These are phyloP conservation scores for Fusarium haematococcum DNA, from an alignment of 2,329 filamentous ascomycete genomes.

Conservation along the genomic window DNA sequence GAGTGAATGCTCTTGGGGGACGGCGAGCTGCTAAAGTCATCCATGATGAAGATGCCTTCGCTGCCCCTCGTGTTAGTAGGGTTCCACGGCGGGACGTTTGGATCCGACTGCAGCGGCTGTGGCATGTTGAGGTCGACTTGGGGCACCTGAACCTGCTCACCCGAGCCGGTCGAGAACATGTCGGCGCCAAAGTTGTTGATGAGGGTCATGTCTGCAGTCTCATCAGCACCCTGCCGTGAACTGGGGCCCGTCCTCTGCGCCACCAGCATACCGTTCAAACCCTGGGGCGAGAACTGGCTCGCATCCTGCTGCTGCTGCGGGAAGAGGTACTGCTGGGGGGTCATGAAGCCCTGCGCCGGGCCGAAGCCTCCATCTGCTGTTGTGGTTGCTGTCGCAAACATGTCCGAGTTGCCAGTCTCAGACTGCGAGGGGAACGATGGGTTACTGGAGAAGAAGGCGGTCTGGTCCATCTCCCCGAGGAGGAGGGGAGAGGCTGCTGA, in stretches of 20 bases:
- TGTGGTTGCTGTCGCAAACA: constrained; percentile 45
- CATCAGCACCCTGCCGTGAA: constrained; percentile 34
- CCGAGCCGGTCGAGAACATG: constrained; percentile 40
- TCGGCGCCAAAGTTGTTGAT: constrained; percentile 49
- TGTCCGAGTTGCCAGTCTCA: constrained; percentile 37
- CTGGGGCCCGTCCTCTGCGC: constrained; percentile 11
- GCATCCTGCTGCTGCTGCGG: constrained; percentile 47
- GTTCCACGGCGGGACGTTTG: constrained; percentile 58
- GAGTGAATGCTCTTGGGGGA: constrained; percentile 48
- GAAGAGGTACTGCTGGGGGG: constrained; percentile 55
- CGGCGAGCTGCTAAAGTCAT: constrained; percentile 52
- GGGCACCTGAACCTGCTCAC: constrained; percentile 45
- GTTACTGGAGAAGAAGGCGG: constrained; percentile 49
- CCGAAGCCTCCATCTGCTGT: constrained; percentile 46
- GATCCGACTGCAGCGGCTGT: constrained; percentile 50
- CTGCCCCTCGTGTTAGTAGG: constrained; percentile 48
- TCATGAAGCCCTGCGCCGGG: constrained; percentile 49
- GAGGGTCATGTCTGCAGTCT: constrained; percentile 46
- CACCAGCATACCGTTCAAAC: constrained; percentile 41
- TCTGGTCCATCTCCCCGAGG: constrained; percentile 53
- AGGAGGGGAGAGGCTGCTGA: constrained; percentile 57
- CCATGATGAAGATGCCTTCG: constrained; percentile 52
- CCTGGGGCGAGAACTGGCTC: constrained; percentile 38
- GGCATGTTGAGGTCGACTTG: constrained; percentile 52
- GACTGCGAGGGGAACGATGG: constrained; percentile 46